Evolutionary conservation across 331 rosid genomes (phyloP).

Genomic region (Pyracantha coccinea): DNA sequence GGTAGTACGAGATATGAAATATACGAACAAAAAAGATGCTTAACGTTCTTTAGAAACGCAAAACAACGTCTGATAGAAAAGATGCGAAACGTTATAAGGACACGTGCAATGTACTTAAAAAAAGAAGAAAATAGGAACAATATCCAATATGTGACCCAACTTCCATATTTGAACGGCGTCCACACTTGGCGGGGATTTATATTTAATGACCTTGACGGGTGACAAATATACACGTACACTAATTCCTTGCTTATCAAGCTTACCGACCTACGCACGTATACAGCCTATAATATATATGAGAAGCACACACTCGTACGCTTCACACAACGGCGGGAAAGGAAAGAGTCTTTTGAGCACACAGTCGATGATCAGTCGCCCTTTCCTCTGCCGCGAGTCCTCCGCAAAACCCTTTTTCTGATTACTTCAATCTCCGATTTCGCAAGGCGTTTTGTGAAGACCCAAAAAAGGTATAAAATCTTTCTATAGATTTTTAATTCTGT

Average conservation of each 20-base stretch:
- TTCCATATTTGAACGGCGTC: not conserved
- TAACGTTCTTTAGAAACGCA: too few species aligned
- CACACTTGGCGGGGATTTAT: not conserved
- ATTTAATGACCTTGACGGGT: not conserved
- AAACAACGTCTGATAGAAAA: not conserved
- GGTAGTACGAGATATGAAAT: too few species aligned
- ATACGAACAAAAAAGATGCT: too few species aligned
- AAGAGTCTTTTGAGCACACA: not conserved
- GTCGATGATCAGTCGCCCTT: not conserved
- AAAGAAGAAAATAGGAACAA: not conserved
- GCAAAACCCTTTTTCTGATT: not conserved
- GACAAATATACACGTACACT: not conserved
- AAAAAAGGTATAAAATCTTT: too few species aligned
- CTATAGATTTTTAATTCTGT: not conserved
- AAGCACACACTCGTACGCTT: not conserved
- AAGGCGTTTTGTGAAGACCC: not conserved
- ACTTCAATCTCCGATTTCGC: not conserved
- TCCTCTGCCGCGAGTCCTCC: not conserved
- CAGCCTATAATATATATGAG: not conserved
- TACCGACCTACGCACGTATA: not conserved
- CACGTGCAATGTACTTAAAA: not conserved
- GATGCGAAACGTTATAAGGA: not conserved
- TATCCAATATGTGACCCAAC: not conserved
- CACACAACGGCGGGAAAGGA: not conserved
- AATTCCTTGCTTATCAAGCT: not conserved